These are phyloP conservation scores for Megacollybia platyphylla DNA, from an alignment of 1,284 basidiomycete genomes.

Conservation along the genomic window DNA sequence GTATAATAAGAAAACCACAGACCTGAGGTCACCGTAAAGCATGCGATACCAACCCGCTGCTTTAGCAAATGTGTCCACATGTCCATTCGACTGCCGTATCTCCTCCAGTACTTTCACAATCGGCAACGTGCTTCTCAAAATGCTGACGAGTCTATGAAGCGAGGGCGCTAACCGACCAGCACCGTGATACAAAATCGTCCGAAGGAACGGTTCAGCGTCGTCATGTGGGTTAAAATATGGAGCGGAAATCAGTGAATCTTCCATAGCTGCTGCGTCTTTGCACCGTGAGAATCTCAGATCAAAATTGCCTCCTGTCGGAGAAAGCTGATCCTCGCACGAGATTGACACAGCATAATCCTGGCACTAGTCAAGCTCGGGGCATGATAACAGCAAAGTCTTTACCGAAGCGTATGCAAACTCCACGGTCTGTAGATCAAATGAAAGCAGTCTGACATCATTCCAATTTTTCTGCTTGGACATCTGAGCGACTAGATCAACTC, in stretches of 20 bases:
- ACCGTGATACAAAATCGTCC: slow-evolving; percentile 49
- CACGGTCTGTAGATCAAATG: slow-evolving; percentile 84
- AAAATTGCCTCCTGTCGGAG: slow-evolving; percentile 50
- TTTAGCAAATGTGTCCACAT: slow-evolving; percentile 60
- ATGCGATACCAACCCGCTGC: slow-evolving; percentile 72
- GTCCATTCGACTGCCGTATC: slow-evolving; percentile 30
- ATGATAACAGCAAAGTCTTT: slow-evolving; percentile 8
- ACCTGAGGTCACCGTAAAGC: slow-evolving; percentile 56
- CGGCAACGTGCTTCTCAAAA: slow-evolving; percentile 63
- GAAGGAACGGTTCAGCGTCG: slow-evolving; percentile 59
- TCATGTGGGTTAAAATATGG: slow-evolving; percentile 53
- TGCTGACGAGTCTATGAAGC: slow-evolving; percentile 46
- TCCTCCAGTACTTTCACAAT: slow-evolving; percentile 59
- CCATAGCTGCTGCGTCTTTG: slow-evolving; percentile 11
- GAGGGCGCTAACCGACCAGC: slow-evolving; percentile 52
- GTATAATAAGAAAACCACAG: slow-evolving; percentile 9
- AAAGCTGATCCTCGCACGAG: slow-evolving; percentile 60
- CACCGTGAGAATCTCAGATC: slow-evolving; percentile 57
- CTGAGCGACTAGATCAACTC: slow-evolving; percentile 48
- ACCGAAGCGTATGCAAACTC: slow-evolving; percentile 69
- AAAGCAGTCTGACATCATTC: slow-evolving; percentile 64
- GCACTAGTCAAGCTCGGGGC: background rate
- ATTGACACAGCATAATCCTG: slow-evolving; percentile 67
- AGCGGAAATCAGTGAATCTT: slow-evolving; percentile 11
- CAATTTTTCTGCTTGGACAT: slow-evolving; percentile 63